Evolutionary conservation across 768 basidiomycete genomes (phyloP).

Genomic region (Leccinum rimulosum): DNA sequence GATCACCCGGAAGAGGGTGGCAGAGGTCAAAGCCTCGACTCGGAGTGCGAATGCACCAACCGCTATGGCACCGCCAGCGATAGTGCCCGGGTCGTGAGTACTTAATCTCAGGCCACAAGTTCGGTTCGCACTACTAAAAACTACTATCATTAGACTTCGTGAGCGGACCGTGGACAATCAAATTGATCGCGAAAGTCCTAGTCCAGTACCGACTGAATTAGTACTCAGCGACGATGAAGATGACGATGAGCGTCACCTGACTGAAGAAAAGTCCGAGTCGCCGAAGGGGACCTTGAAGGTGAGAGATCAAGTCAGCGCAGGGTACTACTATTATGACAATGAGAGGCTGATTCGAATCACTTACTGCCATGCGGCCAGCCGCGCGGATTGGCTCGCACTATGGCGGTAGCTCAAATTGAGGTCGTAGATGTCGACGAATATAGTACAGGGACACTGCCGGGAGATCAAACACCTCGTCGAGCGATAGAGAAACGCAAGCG

Average conservation of each 20-base stretch:
- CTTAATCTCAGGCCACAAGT: neutral
- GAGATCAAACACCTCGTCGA: neutral
- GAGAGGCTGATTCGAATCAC: neutral
- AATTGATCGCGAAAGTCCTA: neutral
- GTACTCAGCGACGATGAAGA: neutral
- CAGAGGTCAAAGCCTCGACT: neutral
- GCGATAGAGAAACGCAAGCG: neutral
- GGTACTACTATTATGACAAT: neutral
- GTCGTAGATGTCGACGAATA: neutral
- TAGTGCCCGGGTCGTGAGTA: neutral
- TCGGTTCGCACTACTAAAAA: neutral
- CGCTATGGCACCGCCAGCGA: neutral
- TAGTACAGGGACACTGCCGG: neutral
- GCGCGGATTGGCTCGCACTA: neutral
- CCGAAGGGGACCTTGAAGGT: neutral
- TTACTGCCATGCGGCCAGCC: neutral
- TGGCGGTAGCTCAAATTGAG: neutral
- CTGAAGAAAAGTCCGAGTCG: neutral
- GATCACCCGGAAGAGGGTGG: neutral
- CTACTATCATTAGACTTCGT: neutral
- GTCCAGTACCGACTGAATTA: neutral
- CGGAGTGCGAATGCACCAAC: neutral
- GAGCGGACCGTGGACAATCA: neutral
- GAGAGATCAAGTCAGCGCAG: neutral
- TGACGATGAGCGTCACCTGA: neutral